These are phyloP conservation scores for Colletotrichum simmondsii DNA, from an alignment of 2,329 filamentous ascomycete species.

Conservation along the genomic window DNA sequence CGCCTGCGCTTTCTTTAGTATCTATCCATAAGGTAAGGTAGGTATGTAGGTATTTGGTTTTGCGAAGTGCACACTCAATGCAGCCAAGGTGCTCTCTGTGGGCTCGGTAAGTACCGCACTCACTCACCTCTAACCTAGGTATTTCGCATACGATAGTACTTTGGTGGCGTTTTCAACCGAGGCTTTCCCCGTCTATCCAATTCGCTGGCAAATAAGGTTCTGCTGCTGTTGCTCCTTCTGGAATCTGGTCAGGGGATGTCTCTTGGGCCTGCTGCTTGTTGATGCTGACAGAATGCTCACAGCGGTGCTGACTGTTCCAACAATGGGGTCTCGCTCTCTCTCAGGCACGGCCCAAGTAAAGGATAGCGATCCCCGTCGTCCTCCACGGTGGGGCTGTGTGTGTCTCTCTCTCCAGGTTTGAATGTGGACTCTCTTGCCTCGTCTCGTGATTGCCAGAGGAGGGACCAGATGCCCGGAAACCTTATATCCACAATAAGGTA, in stretches of 20 bases:
- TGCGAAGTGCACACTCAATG: neutral
- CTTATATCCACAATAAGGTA: neutral
- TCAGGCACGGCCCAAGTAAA: neutral
- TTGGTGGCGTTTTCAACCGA: neutral
- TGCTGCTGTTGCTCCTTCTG: neutral
- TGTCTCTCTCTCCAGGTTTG: neutral
- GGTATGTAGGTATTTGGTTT: neutral
- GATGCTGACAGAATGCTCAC: neutral
- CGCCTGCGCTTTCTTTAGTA: neutral
- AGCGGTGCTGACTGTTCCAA: neutral
- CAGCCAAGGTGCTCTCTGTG: no score
- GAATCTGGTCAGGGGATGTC: neutral
- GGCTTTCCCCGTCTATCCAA: neutral
- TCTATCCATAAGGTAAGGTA: no score
- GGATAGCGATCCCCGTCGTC: neutral
- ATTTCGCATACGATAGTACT: neutral
- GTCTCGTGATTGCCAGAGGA: slow-evolving; percentile 2
- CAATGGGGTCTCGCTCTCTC: neutral
- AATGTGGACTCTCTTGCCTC: neutral
- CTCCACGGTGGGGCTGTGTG: slow-evolving; percentile 11
- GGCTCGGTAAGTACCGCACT: neutral
- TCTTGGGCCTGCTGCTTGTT: neutral
- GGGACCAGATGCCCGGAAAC: slow-evolving; percentile 13
- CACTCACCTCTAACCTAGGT: neutral
- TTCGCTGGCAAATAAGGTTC: neutral